phyloP scores from a whole-genome alignment of 306 rosid species.

The Cucurbita pepo region DNA sequence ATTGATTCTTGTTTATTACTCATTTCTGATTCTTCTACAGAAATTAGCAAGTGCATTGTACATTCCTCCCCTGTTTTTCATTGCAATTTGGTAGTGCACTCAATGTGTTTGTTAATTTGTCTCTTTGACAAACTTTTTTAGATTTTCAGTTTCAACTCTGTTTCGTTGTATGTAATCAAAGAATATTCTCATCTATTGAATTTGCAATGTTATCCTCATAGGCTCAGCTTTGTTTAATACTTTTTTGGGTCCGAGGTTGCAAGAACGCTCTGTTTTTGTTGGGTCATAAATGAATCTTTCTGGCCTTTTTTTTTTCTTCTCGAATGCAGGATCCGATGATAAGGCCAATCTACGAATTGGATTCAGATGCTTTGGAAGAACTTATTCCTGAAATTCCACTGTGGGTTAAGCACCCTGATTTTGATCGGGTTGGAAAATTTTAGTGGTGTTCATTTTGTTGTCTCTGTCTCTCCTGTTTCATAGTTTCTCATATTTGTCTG shows the following conservation, averaged over 20 bases:
- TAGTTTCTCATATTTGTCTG: neutral
- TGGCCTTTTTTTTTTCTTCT: neutral
- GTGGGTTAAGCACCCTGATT: slow-evolving; percentile 81
- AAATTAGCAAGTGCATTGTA: neutral
- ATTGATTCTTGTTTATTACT: neutral
- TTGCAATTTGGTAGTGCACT: neutral
- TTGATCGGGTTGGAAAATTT: slow-evolving; percentile 53
- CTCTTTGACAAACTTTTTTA: neutral
- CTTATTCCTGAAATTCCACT: slow-evolving; percentile 66
- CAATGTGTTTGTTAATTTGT: neutral
- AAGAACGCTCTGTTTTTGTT: neutral
- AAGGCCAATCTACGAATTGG: slow-evolving; percentile 59
- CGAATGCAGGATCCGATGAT: slow-evolving; percentile 50
- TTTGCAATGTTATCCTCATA: neutral
- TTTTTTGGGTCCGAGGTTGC: neutral
- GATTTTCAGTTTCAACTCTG: neutral
- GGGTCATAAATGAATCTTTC: neutral
- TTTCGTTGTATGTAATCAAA: neutral
- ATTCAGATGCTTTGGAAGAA: slow-evolving; percentile 49
- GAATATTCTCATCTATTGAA: neutral
- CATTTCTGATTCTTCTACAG: neutral
- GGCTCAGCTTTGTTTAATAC: too few relatives aligned
- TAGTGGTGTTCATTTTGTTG: neutral
- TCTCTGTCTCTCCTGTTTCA: neutral
- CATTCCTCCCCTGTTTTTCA: neutral